Evolutionary conservation across 768 basidiomycete species (phyloP), one percentile per base, ranked within the genome.

Genomic region (Candolleomyces eurysporus): DNA sequence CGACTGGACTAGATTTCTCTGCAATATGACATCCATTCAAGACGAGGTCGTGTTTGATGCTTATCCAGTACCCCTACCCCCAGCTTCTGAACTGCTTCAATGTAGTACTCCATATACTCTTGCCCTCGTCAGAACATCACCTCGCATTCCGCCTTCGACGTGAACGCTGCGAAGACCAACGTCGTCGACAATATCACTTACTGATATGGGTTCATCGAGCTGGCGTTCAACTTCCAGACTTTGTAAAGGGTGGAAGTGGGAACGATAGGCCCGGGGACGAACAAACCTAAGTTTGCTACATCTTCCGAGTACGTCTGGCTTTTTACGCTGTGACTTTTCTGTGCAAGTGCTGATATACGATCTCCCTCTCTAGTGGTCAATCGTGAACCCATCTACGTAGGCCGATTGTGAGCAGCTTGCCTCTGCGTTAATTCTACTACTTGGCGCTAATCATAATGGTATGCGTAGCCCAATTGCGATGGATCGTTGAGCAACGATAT

Each of bases 401-500:
- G 65, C 72, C 42, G 72, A 66, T 50, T 8, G 69, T 69, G 43
- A 8, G 65, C 49, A 6, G 22, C 10, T 5, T 17, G 22, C 4
- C 48, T n/a, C 11, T 16, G 17, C 43, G 17, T 30, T 32, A 26
- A 0, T 13, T 9, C 26, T 26, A n/a, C 4, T 32, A 1, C 36
- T 36, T 36, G 22, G 6, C n/a, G 5, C 9, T 16, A 31, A 36
- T 36, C 11, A 13, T 19, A 16, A 21, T 58, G 8, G 21, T 19
- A 17, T 5, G 42, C n/a, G 22, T n/a, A 67, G 65, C 69, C 71
- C 31, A 63, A 66, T 26, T 66, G 70, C 32, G 71, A 72, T 45
- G 70, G 70, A 16, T 82, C 85, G 21, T 69, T 88, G 52, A 84
- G 86, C 65, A 85, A 85, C 66, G 87, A 86, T 67, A 82, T 80